phyloP scores from a whole-genome alignment of 148 eudicot species.

The Arbutus unedo region DNA sequence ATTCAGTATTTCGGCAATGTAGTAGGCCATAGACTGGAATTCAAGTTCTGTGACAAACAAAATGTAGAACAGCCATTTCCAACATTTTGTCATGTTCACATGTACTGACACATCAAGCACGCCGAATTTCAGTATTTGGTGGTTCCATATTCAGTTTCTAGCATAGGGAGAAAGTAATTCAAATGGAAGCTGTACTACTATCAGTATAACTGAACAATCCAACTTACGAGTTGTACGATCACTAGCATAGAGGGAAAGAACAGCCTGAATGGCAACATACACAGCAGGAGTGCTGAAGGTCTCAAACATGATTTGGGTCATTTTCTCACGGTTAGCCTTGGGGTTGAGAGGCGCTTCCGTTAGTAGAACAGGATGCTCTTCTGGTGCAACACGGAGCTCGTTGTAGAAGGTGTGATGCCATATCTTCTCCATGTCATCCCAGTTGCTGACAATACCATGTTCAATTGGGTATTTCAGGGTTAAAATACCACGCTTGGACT shows the following conservation, averaged over 20 bases:
- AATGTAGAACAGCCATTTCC: neutral
- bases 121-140: neutral
- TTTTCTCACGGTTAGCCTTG: slow-evolving; percentile 90
- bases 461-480: slow-evolving; percentile 85
- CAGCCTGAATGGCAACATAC: slow-evolving; percentile 84
- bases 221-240: slow-evolving; percentile 83
- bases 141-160: neutral
- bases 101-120: neutral
- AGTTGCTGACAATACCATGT: slow-evolving; percentile 90
- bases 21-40: neutral
- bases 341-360: slow-evolving; percentile 92
- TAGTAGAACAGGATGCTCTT: slow-evolving; percentile 81
- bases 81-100: neutral
- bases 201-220: slow-evolving; percentile 20
- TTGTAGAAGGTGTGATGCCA: slow-evolving; percentile 96
- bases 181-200: neutral
- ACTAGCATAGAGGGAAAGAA: slow-evolving; percentile 82
- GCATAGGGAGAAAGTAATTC: neutral
- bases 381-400: slow-evolving; percentile 90
- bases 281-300: slow-evolving; percentile 84
- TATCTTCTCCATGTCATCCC: slow-evolving; percentile 96
- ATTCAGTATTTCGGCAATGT: neutral
- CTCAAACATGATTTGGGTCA: slow-evolving; percentile 91
- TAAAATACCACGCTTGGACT: slow-evolving; percentile 82
- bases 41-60: slow-evolving; percentile 1